Base-by-base conservation (phyloP, 257 asterid species). In the Rubia yunnanensis region DNA sequence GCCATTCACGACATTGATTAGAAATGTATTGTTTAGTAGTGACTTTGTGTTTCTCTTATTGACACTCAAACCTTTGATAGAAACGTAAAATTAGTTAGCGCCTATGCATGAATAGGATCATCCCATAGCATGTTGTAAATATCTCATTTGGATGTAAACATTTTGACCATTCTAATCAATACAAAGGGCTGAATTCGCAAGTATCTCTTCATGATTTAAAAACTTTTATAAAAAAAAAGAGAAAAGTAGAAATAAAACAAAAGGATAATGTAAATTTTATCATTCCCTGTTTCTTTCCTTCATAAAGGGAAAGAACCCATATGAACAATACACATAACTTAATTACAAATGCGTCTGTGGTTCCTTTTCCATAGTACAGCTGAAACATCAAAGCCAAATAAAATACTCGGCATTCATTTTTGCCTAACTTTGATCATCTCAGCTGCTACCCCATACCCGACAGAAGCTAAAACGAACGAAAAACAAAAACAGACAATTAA, bases 381-480 rank as follows among this genome's bases (percentile, higher is more conserved):
- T 27, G 41, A 63, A 10, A 41, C 22, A 44, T 63, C 57, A 44
- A 50, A 63, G 49, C 27, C 57, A 15, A 56, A 63, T 63, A 31
- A 49, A 63, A 26, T 44, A 44, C 11, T 41, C n/a, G 35, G 28
- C 41, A 31, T 50, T 3, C 18, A 20, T 39, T 3, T 62, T 23
- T 30, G 66, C 66, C 18, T 7, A 62, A 14, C 23, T 63, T 41
- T 41, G 26, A 63, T 63, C 49, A 39, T 20, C 28, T 63, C 55
- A 39, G 67, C 67, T 6, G 48, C 20, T 52, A 15, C n/a, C 20
- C 23, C 0, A 62, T 24, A 24, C 7, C 67, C 67, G 46, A 63
- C 55, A 63, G 54, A 39, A 39, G 67, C n/a, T 36, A 5, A 15
- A 63, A 11, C 8, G 15, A 11, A 22, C 13, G 48, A 2, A 41